phyloP scores from a whole-genome alignment of 805 yeast genomes.

The Pichia kluyveri region DNA sequence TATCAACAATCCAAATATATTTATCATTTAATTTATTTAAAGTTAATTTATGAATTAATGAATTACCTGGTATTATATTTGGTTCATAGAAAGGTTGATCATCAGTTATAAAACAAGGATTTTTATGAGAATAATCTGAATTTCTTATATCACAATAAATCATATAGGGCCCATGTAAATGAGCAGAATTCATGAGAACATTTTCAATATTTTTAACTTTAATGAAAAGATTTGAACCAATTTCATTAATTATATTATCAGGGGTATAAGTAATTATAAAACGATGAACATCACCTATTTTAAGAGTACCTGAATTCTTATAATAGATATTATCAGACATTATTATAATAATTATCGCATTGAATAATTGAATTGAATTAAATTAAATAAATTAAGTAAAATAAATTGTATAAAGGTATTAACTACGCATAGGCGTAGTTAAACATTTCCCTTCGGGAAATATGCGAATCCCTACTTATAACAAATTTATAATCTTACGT shows the following conservation, averaged over 20 bases:
- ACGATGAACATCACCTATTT: constrained; percentile 53
- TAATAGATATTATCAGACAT: constrained; percentile 11
- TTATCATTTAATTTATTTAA: constrained; percentile 50
- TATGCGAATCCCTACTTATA: too few species aligned
- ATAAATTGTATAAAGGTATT: too few species aligned
- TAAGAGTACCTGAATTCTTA: constrained; percentile 29
- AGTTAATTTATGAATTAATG: constrained; percentile 49
- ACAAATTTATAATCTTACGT: too few species aligned
- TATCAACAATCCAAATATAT: constrained; percentile 74
- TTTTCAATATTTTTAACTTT: constrained; percentile 65
- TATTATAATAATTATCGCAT: neutral
- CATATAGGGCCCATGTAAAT: constrained; percentile 81
- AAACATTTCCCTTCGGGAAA: too few species aligned
- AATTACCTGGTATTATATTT: constrained; percentile 60
- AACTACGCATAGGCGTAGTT: too few species aligned
- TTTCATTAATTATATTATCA: constrained; percentile 1
- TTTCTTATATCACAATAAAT: constrained; percentile 78
- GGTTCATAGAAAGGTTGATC: constrained; percentile 75
- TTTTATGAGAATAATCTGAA: constrained; percentile 46
- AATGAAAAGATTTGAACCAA: constrained; percentile 33
- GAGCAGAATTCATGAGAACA: constrained; percentile 70
- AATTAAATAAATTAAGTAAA: too few species aligned
- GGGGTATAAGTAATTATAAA: constrained; percentile 40
- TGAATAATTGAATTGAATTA: too few species aligned
- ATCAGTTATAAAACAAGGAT: constrained; percentile 53